phyloP scores from a whole-genome alignment of 169 alveolate genomes.

The Plasmodium vivax region DNA sequence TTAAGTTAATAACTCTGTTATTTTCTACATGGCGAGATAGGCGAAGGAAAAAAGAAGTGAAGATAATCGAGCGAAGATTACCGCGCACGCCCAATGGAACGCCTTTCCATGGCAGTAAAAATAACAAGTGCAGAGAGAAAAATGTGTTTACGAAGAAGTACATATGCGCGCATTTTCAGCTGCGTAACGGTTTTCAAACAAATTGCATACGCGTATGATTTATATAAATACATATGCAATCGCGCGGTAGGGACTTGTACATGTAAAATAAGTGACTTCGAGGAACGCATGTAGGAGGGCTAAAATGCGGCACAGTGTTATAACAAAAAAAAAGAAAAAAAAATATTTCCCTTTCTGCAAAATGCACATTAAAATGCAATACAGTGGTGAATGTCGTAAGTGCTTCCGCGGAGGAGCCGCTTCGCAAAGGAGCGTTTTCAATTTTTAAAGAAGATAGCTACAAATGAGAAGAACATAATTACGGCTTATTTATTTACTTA shows the following conservation, averaged over 20 bases:
- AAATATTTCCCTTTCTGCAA: not conserved
- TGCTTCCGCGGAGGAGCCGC: not conserved
- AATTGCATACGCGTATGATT: not conserved
- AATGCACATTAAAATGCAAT: not conserved
- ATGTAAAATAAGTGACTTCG: not conserved
- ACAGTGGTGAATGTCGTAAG: not conserved
- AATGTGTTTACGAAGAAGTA: not conserved
- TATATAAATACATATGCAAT: not conserved
- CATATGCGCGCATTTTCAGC: not conserved
- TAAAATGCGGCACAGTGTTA: not conserved
- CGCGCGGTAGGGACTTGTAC: not conserved
- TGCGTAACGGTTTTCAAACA: not conserved
- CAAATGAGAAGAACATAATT: not conserved
- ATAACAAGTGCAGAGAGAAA: not conserved
- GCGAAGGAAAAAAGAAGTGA: not conserved
- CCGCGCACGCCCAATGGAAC: not conserved
- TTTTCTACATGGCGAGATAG: not conserved
- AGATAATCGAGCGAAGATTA: not conserved
- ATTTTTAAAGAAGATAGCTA: not conserved
- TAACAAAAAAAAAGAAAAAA: not conserved
- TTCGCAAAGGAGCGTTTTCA: not conserved
- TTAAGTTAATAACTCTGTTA: not conserved
- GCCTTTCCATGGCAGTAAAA: not conserved
- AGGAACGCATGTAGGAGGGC: not conserved
- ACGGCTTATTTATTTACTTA: not conserved